Base-by-base conservation (phyloP, 306 rosid species). In the Prunus padus region DNA sequence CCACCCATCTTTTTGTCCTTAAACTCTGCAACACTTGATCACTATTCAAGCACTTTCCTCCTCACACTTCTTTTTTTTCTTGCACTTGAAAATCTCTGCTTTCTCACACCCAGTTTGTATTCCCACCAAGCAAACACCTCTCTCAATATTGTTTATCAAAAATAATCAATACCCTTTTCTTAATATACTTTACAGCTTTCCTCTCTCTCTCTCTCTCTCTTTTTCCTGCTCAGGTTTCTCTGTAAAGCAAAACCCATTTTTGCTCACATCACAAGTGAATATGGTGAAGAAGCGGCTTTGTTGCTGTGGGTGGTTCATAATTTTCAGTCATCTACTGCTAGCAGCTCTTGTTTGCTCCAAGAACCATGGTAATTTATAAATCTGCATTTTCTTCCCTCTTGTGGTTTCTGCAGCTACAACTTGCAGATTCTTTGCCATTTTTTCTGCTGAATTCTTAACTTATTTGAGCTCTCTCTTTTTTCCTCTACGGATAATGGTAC, bases 301-400 rank as follows among this genome's bases (percentile, higher is more conserved):
- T 72, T 51, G 51, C 81, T 67, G 18, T 40, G 59, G 79, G 61
- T 78, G 88, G 64, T 72, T 76, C 71, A 44, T 62, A 62, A 16
- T 83, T 51, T 50, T 86, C 49, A 79, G 25, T 79, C 80, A 79
- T 26, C 79, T 93, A 14, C 79, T 87, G 22, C 79, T 74, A 19
- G 82, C 89, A 20, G 69, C 84, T 83, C 84, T 76, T 82, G 98
- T 90, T 81, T 79, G 74, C 91, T 86, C 96, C 77, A 91, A 85
- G 78, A 52, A 71, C 67, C 96, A 90, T 75, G 98, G 97, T 94
- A 90, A 67, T 56, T 20, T 55, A 8, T 22, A 19, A 23, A 66
- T 75, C 2, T 33, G 47, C 4, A 8, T 45, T 9, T 26, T 54
- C 60, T 33, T 78, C 14, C 18, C 12, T 31, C 9, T 69, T 46